A percentile compares a stretch with the other conserved stretches of the same genome.
Conservation (phyloP, 805 yeast species). For the Metschnikowia peoriensis region DNA sequence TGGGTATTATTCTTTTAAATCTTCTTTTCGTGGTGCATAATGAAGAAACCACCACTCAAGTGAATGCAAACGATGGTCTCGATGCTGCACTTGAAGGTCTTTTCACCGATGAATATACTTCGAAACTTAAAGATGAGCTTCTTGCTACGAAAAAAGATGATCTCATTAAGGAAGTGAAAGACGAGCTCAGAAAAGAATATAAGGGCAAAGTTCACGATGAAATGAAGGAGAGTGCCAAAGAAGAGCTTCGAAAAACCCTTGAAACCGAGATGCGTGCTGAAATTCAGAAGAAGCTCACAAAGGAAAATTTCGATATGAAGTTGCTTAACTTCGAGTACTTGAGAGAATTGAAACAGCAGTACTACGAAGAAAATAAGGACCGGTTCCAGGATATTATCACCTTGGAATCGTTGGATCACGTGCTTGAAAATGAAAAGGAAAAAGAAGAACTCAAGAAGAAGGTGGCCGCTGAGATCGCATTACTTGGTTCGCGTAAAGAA, state of each 20-base stretch:
- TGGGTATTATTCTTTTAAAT: constrained; percentile 3
- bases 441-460: constrained; percentile 3
- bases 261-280: constrained; percentile 1
- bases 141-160: constrained; percentile 7
- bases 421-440: neutral
- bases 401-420: constrained; percentile 3
- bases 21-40: constrained; percentile 5
- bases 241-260: neutral
- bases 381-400: constrained; percentile 2
- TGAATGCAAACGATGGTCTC: constrained; percentile 7
- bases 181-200: constrained; percentile 6
- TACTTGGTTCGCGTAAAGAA: constrained; percentile 5
- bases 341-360: constrained; percentile 7
- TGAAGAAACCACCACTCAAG: neutral
- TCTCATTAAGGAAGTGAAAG: constrained; percentile 4
- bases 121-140: constrained; percentile 8
- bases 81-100: constrained; percentile 5
- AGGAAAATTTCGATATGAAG: neutral
- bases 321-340: constrained; percentile 8
- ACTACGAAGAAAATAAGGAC: constrained; percentile 8
- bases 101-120: constrained; percentile 7
- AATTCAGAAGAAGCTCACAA: constrained; percentile 3
- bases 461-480: constrained; percentile 6
- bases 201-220: neutral
- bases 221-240: neutral